Evolutionary conservation across 805 yeast genomes (phyloP).

Genomic region (Wickerhamiella domercqiae): DNA sequence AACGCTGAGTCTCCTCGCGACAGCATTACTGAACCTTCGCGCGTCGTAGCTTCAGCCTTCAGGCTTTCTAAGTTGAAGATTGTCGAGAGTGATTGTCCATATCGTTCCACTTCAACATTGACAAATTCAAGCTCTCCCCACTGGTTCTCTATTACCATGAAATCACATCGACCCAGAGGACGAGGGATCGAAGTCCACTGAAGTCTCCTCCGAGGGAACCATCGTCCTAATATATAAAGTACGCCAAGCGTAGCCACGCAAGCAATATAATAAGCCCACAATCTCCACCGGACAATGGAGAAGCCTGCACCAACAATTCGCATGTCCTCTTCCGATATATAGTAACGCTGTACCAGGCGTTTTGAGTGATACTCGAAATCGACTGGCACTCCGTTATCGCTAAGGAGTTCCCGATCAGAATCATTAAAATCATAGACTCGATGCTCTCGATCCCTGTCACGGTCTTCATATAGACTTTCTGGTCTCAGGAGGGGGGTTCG

Average conservation of each 20-base stretch:
- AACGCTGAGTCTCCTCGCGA: not conserved
- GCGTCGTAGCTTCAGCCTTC: slow-evolving; percentile 10
- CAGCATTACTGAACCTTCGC: slow-evolving; percentile 1
- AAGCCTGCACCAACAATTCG: slow-evolving; percentile 93
- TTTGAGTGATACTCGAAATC: slow-evolving; percentile 15
- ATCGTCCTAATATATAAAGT: slow-evolving; percentile 55
- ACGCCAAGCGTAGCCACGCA: slow-evolving; percentile 54
- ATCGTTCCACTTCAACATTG: slow-evolving; percentile 41
- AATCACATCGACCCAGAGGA: slow-evolving; percentile 70
- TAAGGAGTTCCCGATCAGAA: slow-evolving; percentile 12
- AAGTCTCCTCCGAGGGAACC: slow-evolving; percentile 73
- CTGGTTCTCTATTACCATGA: slow-evolving; percentile 90
- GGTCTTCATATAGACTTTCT: not conserved
- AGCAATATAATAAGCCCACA: slow-evolving; percentile 34
- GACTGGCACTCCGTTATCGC: slow-evolving; percentile 2
- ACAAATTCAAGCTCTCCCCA: slow-evolving; percentile 66
- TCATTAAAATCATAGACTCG: slow-evolving; percentile 2
- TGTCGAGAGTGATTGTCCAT: slow-evolving; percentile 56
- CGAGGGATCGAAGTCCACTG: slow-evolving; percentile 23
- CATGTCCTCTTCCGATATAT: slow-evolving; percentile 89
- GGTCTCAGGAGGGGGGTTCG: not conserved
- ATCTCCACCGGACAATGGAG: slow-evolving; percentile 34
- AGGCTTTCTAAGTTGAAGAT: slow-evolving; percentile 30
- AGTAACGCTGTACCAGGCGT: slow-evolving; percentile 52
- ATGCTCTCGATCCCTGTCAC: slow-evolving; percentile 2